Evolutionary conservation across 306 rosid genomes (phyloP), one percentile per base, ranked within the genome.

Genomic region (Quercus wislizeni): DNA sequence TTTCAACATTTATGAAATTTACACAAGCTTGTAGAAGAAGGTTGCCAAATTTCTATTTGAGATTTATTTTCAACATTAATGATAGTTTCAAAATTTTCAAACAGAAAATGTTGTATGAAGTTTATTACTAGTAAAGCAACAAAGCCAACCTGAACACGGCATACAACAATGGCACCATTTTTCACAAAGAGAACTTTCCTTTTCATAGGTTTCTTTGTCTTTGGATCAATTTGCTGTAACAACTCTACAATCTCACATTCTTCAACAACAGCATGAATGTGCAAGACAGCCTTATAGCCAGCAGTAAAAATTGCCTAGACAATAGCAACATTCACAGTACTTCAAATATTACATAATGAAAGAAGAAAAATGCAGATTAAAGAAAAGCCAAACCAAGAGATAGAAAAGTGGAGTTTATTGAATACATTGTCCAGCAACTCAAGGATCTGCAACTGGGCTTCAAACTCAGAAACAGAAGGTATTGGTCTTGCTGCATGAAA

Each of bases 241-340:
- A 96, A 89, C 80, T 96, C 97, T 52, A 96, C 93, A 77, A 96
- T 93, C 87, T 96, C 99, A 84, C 99, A 96, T 84, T 96, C 99
- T 86, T 96, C 99, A 55, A 96, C 99, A 76, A 96, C 82, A 35
- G 97, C 77, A 81, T 96, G 99, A 76, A 96, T 84, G 81, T 96
- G 99, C 88, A 96, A 80, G 78, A 96, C 90, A 81, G 99, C 99
- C 82, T 93, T 93, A 84, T 96, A 96, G 30, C 99, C 99, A 85
- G 98, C 98, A n/a, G 99, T 96, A 84, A 96, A 96, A 80, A 96
- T 96, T 74, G 99, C 99, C 99, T 96, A 67, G 56, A 62, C 31
- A 75, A 70, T 67, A 65, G 79, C 4, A 79, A 49, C 15, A 71
- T 21, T 76, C 35, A 41, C 10, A 28, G 74, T 69, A 33, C 35